Conservation (phyloP, 441 rosid genomes). For the Pelargonium fulgidum region DNA sequence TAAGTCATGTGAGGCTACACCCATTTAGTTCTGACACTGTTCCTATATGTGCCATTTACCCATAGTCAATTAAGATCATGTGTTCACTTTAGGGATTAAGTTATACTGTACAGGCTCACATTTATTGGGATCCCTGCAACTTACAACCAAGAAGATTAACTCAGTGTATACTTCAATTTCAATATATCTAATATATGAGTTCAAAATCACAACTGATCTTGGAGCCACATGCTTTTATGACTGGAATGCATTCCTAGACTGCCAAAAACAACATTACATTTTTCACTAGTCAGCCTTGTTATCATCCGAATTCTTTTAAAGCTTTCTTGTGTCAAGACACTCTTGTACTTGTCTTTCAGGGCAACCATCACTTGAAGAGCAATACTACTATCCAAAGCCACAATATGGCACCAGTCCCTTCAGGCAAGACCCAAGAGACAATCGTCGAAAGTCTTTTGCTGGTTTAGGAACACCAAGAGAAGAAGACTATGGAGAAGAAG, state of each 20-base stretch:
- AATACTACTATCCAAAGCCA: conserved; percentile 40
- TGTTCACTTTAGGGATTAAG: not conserved
- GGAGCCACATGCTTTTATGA: not conserved
- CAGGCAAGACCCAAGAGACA: conserved; percentile 38
- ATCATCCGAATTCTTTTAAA: conserved; percentile 18
- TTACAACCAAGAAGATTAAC: not conserved
- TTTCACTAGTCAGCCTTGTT: conserved; percentile 2
- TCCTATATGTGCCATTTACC: not conserved
- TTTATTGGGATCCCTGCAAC: not conserved
- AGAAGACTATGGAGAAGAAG: conserved; percentile 37
- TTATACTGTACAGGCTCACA: not conserved
- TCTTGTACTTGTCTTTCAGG: conserved; percentile 54
- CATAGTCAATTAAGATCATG: no score
- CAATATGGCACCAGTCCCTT: conserved; percentile 35
- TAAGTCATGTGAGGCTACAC: conserved; percentile 26
- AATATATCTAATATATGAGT: not conserved
- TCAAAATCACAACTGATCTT: not conserved
- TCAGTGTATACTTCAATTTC: not conserved
- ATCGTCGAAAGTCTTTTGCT: conserved; percentile 46
- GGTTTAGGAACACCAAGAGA: conserved; percentile 40
- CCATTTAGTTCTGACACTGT: conserved; percentile 9
- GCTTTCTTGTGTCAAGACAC: conserved; percentile 34
- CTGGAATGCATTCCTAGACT: conserved; percentile 3
- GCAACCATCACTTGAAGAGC: conserved; percentile 54
- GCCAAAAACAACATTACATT: conserved; percentile 5